Conservation (phyloP, 768 basidiomycete species). For the Tulasnella sp. region DNA sequence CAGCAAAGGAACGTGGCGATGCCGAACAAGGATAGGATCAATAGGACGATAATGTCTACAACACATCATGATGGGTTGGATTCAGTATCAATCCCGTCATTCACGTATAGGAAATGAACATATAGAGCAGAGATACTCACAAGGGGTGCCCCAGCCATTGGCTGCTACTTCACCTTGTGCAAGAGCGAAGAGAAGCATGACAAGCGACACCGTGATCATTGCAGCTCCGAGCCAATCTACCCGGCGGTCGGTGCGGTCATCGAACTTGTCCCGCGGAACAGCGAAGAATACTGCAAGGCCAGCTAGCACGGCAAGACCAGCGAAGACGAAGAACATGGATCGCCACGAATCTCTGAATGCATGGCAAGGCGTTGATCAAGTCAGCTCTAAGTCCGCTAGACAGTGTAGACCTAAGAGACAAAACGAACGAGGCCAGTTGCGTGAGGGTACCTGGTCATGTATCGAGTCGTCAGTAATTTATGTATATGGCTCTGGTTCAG, state of each 20-base stretch:
- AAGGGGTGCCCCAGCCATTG: constrained; percentile 47
- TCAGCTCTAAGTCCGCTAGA: too few species aligned
- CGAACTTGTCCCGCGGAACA: constrained; percentile 44
- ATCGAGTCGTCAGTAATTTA: constrained; percentile 20
- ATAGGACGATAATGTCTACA: constrained; percentile 57
- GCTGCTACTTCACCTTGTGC: constrained; percentile 52
- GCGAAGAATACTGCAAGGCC: constrained; percentile 37
- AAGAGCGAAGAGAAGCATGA: constrained; percentile 62
- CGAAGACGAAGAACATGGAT: constrained; percentile 39
- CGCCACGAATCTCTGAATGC: constrained; percentile 44
- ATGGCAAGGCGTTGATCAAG: too few species aligned
- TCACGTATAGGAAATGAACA: neutral
- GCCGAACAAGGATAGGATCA: constrained; percentile 50
- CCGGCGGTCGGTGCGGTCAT: constrained; percentile 28
- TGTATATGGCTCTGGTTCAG: constrained; percentile 27
- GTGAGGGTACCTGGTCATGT: constrained; percentile 5
- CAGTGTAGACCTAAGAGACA: too few species aligned
- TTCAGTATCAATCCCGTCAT: neutral
- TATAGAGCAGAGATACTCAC: constrained; percentile 28
- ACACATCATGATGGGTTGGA: neutral
- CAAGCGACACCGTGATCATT: constrained; percentile 52
- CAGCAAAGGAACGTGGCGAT: constrained; percentile 48
- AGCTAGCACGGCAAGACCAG: constrained; percentile 11
- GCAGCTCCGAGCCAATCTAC: constrained; percentile 72
- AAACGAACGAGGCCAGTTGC: constrained; percentile 35